phyloP scores from a whole-genome alignment of 2,329 filamentous ascomycete genomes.

The Graphilbum fragrans region DNA sequence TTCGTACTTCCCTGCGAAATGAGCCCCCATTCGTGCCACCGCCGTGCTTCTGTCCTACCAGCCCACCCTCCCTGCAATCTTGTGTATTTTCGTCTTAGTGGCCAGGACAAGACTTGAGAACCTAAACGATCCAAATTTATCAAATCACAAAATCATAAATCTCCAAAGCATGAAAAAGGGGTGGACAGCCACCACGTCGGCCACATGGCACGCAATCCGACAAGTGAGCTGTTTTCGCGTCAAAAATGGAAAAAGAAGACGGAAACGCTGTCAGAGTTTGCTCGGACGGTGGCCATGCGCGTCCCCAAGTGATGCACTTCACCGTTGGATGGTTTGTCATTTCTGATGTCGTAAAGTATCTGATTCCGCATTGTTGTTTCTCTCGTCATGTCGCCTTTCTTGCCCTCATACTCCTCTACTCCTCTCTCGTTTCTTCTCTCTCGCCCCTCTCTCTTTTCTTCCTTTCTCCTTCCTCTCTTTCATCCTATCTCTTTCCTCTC shows the following conservation, averaged over 20 bases:
- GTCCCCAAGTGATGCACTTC: background rate
- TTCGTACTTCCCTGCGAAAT: too few relatives aligned
- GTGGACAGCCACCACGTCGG: background rate
- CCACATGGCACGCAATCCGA: constrained; percentile 1
- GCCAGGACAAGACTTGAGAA: too few relatives aligned
- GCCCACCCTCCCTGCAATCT: too few relatives aligned
- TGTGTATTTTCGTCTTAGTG: too few relatives aligned
- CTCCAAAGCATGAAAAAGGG: constrained; percentile 3
- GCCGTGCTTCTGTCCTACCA: too few relatives aligned
- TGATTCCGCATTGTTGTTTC: background rate
- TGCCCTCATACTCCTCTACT: background rate
- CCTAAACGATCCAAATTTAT: too few relatives aligned
- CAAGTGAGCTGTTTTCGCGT: background rate
- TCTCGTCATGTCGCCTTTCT: background rate
- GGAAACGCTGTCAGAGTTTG: background rate
- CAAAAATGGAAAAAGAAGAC: background rate
- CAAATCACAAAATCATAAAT: constrained; percentile 1
- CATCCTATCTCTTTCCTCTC: too few relatives aligned
- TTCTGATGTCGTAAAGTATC: background rate
- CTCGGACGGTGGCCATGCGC: background rate
- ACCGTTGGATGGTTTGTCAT: background rate
- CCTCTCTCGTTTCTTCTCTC: too few relatives aligned
- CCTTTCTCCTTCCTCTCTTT: too few relatives aligned
- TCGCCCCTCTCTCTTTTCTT: too few relatives aligned
- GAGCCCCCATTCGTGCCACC: too few relatives aligned